Conservation (phyloP, 495 filamentous ascomycete genomes). For the Cercophora newfieldiana region DNA sequence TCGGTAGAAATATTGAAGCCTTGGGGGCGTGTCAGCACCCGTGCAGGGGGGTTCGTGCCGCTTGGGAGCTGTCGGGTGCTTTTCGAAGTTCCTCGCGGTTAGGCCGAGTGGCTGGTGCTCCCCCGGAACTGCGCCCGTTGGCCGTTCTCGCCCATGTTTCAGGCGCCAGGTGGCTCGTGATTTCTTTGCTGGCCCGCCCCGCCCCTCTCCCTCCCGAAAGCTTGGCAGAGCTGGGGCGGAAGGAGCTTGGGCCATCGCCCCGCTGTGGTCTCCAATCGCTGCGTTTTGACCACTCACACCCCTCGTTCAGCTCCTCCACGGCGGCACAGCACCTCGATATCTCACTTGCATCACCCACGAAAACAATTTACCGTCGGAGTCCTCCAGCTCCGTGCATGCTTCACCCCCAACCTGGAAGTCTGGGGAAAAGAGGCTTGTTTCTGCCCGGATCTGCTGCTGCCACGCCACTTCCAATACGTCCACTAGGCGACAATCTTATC, state of each 20-base stretch:
- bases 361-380: not conserved
- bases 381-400: not conserved
- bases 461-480: not conserved
- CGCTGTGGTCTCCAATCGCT: not conserved
- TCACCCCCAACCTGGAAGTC: not conserved
- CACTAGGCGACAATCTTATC: not conserved
- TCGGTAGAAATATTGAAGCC: constrained; percentile 12
- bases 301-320: not conserved
- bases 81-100: constrained; percentile 1
- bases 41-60: not conserved
- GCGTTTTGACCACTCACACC: not conserved
- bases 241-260: not conserved
- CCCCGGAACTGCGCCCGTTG: not conserved
- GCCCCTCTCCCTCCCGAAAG: not conserved
- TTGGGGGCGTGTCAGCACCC: constrained; percentile 3
- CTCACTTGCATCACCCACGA: not conserved
- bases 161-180: not conserved
- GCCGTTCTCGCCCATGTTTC: not conserved
- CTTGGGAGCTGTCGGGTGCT: not conserved
- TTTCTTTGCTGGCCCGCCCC: not conserved
- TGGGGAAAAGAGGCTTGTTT: not conserved
- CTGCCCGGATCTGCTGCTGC: not conserved
- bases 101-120: constrained; percentile 16
- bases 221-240: constrained; percentile 1
- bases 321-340: not conserved